A percentile compares a stretch with the other conserved stretches of the same genome.
Conservation (phyloP, 768 basidiomycete genomes). For the Antrodiella citrinella region DNA sequence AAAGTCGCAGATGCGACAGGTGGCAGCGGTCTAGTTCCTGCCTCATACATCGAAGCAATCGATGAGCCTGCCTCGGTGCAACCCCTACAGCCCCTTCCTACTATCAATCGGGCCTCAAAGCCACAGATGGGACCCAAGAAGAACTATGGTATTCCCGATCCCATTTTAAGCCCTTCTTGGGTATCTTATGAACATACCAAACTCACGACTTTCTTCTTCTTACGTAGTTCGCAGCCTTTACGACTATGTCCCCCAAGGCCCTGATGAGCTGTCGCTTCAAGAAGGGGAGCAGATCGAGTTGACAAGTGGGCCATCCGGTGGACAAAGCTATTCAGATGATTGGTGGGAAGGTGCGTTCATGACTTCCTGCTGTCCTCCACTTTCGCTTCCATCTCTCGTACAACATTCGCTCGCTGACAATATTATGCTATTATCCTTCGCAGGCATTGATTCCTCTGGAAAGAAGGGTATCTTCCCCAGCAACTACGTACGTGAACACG, state of each 20-base stretch:
- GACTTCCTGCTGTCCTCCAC: neutral
- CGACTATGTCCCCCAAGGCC: conserved; percentile 64
- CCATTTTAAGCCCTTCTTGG: neutral
- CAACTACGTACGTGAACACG: conserved; percentile 79
- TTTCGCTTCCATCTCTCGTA: neutral
- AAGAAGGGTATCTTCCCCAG: conserved; percentile 79
- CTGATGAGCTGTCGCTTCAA: conserved; percentile 56
- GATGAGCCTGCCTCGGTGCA: conserved; percentile 11
- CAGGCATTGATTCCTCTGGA: conserved; percentile 54
- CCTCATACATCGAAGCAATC: conserved; percentile 57
- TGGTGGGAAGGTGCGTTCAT: conserved; percentile 75
- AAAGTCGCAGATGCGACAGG: conserved; percentile 58
- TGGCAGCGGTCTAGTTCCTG: conserved; percentile 71
- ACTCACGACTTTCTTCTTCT: neutral
- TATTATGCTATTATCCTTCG: conserved; percentile 14
- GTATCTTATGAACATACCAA: neutral
- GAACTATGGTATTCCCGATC: neutral
- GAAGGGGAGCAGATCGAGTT: conserved; percentile 60
- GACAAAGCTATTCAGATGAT: conserved; percentile 63
- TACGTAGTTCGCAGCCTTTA: conserved; percentile 72
- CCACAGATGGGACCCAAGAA: neutral
- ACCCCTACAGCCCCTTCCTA: conserved; percentile 10
- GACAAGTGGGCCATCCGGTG: conserved; percentile 51
- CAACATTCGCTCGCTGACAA: conserved; percentile 5
- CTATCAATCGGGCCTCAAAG: neutral